These are phyloP conservation scores for Leccinum angustisporum DNA, from an alignment of 1,284 basidiomycete species.

Conservation along the genomic window DNA sequence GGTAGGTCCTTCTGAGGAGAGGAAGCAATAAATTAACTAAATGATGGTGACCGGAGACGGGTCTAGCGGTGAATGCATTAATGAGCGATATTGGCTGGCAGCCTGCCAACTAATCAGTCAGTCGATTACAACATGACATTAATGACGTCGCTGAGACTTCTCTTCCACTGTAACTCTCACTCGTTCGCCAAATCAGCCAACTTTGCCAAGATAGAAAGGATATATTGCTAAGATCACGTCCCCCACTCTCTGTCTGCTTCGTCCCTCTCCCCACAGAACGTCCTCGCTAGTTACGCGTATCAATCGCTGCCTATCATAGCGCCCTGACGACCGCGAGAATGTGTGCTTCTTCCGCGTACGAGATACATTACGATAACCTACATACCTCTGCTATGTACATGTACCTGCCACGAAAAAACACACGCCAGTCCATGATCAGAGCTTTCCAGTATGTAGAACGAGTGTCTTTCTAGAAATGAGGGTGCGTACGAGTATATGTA, in stretches of 20 bases:
- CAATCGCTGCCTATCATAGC: background rate
- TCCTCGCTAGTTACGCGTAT: background rate
- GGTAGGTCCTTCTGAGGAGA: background rate
- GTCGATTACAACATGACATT: background rate
- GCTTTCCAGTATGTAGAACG: background rate
- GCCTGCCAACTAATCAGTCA: background rate
- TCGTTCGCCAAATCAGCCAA: background rate
- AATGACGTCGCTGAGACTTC: background rate
- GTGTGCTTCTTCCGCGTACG: background rate
- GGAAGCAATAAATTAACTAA: background rate
- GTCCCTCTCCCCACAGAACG: background rate
- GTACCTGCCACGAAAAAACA: background rate
- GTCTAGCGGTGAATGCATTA: background rate
- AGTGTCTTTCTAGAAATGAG: slow-evolving; percentile 2
- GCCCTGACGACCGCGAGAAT: background rate
- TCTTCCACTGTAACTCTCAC: background rate
- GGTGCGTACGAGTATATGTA: slow-evolving; percentile 8
- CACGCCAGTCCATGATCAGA: background rate
- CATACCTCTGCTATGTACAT: background rate
- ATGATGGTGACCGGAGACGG: background rate
- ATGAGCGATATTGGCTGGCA: background rate
- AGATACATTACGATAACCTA: background rate
- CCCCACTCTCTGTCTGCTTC: background rate
- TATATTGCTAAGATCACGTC: background rate
- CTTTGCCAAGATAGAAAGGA: background rate